Evolutionary conservation across 768 basidiomycete genomes (phyloP), one percentile per base, ranked within the genome.

Genomic region (Suillus placidus): DNA sequence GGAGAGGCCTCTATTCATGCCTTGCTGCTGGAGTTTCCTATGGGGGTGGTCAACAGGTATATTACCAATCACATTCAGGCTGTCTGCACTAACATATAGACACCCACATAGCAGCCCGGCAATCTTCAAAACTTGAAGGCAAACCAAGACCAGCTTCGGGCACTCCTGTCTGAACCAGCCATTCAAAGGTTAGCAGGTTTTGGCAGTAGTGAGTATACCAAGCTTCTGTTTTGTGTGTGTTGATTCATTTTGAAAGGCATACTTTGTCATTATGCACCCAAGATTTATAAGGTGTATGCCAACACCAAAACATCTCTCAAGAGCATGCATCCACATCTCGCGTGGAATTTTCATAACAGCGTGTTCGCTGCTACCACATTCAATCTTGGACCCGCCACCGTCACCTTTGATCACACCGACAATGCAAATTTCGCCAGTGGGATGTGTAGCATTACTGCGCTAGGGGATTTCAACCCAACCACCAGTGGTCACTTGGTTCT

Each of bases 381-480:
- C 68, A 80, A 81, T 61, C 71, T 79, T 18, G 76, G 77, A 1
- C 63, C 63, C 0, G 60, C 62, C 0, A 70, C 69, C 0, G 52
- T 71, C 2, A 73, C 72, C 0, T 37, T 45, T 0, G 55, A 65
- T 0, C 80, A 79, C 23, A 67, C 67, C 0, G 79, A 82, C 51
- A 56, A 30, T 32, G 61, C 55, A 6, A 82, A 83, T 52, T 62
- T 76, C 0, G 68, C 78, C 0, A 72, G 66, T 40, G 78, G 79
- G 0, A 71, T 73, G 69, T 83, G 79, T 55, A 70, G 70, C 0
- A 76, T 81, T 14, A 71, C 67, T 3, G 70, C 78, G 0, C 57
- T 74, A 0, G 79, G 80, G 0, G 6, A 60, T 2, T 81, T 74
- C 62, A 69, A 80, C 58, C 67, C 60, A 1, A 70, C 3, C 3